A percentile compares a stretch with the other conserved stretches of the same genome.
Evolutionary conservation across 768 basidiomycete genomes (phyloP).

Genomic region (Tricholoma sp.): DNA sequence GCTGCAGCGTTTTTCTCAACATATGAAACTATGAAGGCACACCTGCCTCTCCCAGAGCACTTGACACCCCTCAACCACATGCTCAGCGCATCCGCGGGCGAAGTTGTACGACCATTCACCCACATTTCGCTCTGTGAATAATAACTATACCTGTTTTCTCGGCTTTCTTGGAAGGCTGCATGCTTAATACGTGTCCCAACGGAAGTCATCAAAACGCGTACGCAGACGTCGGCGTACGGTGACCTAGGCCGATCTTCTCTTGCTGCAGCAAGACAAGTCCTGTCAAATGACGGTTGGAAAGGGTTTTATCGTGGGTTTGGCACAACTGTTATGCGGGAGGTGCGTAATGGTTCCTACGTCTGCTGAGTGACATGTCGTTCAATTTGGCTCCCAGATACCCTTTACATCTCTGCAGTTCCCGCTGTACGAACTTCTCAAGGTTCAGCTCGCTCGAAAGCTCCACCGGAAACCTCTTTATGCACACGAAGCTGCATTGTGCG

Average conservation of each 20-base stretch:
- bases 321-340: slow-evolving; percentile 60
- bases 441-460: slow-evolving; percentile 49
- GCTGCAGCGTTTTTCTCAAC: slow-evolving; percentile 94
- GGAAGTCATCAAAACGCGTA: slow-evolving; percentile 92
- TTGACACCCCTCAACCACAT: slow-evolving; percentile 59
- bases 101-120: slow-evolving; percentile 43
- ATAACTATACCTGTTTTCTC: slow-evolving; percentile 10
- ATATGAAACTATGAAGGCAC: slow-evolving; percentile 84
- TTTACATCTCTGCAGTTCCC: slow-evolving; percentile 97
- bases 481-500: slow-evolving; percentile 82
- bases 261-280: slow-evolving; percentile 49
- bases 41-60: slow-evolving; percentile 55
- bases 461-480: slow-evolving; percentile 55
- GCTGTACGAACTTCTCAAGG: slow-evolving; percentile 85
- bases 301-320: slow-evolving; percentile 91
- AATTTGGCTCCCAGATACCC: slow-evolving; percentile 60
- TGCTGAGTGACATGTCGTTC: slow-evolving; percentile 2
- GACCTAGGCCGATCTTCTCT: slow-evolving; percentile 52
- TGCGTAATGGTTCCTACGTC: slow-evolving; percentile 7
- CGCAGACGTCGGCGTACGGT: slow-evolving; percentile 78
- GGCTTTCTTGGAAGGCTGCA: slow-evolving; percentile 31
- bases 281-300: slow-evolving; percentile 56
- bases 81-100: slow-evolving; percentile 53
- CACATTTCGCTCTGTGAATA: slow-evolving; percentile 7
- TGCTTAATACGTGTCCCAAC: slow-evolving; percentile 94